Percentiles rank a stretch among this genome's conserved stretches.
Evolutionary conservation across 2,329 filamentous ascomycete species (phyloP).

Genomic region (Fusarium fracticaudum): DNA sequence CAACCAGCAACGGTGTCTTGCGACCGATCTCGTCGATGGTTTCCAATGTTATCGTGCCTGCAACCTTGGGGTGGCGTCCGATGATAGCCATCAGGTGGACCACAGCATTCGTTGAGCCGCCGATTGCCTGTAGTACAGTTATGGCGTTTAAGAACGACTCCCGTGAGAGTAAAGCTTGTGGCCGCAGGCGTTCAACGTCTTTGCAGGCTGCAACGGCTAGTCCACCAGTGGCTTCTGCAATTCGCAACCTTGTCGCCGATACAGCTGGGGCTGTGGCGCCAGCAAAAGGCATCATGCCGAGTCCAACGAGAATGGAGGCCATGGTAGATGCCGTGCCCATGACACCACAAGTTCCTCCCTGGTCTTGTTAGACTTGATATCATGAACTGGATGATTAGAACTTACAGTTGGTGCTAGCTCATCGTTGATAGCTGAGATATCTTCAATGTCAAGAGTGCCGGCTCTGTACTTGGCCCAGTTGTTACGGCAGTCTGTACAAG

Average conservation of each 20-base stretch:
- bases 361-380: not conserved
- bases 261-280: constrained; percentile 83
- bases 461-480: constrained; percentile 78
- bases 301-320: constrained; percentile 83
- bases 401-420: constrained; percentile 75
- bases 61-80: constrained; percentile 74
- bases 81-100: constrained; percentile 89
- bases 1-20: constrained; percentile 81
- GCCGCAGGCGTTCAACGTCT: constrained; percentile 72
- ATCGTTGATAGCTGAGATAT: constrained; percentile 75
- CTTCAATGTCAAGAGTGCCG: constrained; percentile 74
- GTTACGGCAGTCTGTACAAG: constrained; percentile 78
- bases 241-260: constrained; percentile 80
- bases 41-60: constrained; percentile 72
- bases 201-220: constrained; percentile 74
- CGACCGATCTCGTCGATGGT: constrained; percentile 83
- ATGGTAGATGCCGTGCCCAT: constrained; percentile 95
- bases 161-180: constrained; percentile 75
- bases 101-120: constrained; percentile 86
- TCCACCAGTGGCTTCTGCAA: constrained; percentile 77
- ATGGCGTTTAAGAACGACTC: constrained; percentile 86
- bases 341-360: constrained; percentile 82
- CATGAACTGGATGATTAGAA: not conserved
- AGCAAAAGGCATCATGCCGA: constrained; percentile 82
- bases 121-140: constrained; percentile 85